A percentile compares a stretch with the other conserved stretches of the same genome.
These are phyloP conservation scores for Amylocystis lapponica DNA, from an alignment of 768 basidiomycete genomes.

Conservation along the genomic window DNA sequence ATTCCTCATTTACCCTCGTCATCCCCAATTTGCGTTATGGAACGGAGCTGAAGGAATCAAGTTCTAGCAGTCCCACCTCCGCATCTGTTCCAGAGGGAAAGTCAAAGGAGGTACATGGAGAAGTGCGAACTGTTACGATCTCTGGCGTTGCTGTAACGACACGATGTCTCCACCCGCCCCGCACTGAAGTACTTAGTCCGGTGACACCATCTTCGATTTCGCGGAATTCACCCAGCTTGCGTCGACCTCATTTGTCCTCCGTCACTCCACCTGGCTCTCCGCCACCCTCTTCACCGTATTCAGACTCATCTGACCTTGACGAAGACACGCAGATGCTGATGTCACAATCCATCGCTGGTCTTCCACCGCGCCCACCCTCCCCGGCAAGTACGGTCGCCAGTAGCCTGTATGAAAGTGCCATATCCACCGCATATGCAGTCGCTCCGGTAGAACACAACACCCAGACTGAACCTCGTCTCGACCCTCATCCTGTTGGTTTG, in stretches of 20 bases:
- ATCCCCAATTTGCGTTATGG: constrained; percentile 55
- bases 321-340: constrained; percentile 60
- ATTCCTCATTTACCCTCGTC: constrained; percentile 54
- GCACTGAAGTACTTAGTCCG: too few relatives aligned
- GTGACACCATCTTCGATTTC: too few relatives aligned
- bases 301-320: constrained; percentile 38
- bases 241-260: constrained; percentile 3
- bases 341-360: constrained; percentile 67
- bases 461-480: background rate
- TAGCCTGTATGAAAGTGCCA: constrained; percentile 77
- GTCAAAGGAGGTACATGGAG: constrained; percentile 17
- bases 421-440: constrained; percentile 32
- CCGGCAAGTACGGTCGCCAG: constrained; percentile 41
- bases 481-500: background rate
- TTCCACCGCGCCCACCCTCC: constrained; percentile 35
- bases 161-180: constrained; percentile 32
- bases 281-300: constrained; percentile 47
- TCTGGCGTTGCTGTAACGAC: constrained; percentile 52
- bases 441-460: too few relatives aligned
- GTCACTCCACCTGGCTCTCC: constrained; percentile 22
- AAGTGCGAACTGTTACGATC: constrained; percentile 46
- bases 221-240: too few relatives aligned
- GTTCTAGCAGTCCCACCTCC: too few relatives aligned
- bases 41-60: constrained; percentile 32
- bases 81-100: background rate